phyloP scores from a whole-genome alignment of 768 basidiomycete genomes.

The Phlebiopsis flavidoalba region DNA sequence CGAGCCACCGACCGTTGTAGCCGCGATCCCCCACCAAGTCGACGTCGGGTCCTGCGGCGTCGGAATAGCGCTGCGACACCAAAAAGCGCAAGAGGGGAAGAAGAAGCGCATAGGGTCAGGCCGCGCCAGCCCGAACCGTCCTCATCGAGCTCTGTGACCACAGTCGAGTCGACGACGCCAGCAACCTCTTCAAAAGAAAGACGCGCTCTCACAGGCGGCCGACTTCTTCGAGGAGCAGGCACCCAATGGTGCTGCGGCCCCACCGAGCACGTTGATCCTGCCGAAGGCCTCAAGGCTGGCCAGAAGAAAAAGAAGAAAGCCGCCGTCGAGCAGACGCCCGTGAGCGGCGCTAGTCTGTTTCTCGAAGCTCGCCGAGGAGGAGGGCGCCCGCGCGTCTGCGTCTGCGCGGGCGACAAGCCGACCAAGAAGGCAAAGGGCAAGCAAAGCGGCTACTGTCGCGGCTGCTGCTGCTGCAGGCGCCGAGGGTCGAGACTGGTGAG shows the following conservation, averaged over 20 bases:
- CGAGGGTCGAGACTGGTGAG: background rate
- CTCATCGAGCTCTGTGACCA: background rate
- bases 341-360: background rate
- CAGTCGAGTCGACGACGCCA: slow-evolving; percentile 14
- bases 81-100: slow-evolving; percentile 12
- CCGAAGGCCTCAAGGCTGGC: slow-evolving; percentile 16
- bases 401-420: background rate
- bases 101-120: slow-evolving; percentile 18
- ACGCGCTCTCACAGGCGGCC: slow-evolving; percentile 19
- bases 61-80: background rate
- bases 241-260: slow-evolving; percentile 8
- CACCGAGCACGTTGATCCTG: slow-evolving; percentile 24
- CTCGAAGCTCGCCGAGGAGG: background rate
- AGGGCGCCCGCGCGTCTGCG: background rate
- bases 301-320: slow-evolving; percentile 2
- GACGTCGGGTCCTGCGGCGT: background rate
- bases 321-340: background rate
- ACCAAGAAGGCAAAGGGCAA: slow-evolving; percentile 3
- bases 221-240: slow-evolving; percentile 22
- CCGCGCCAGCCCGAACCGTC: slow-evolving; percentile 5
- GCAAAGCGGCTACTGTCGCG: background rate
- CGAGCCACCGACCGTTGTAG: background rate
- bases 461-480: background rate
- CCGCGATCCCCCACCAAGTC: background rate
- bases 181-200: slow-evolving; percentile 13